A percentile compares a stretch with the other conserved stretches of the same genome.
These are phyloP conservation scores for Setaria italica DNA, from an alignment of 202 grass and related monocot genomes.

Conservation along the genomic window DNA sequence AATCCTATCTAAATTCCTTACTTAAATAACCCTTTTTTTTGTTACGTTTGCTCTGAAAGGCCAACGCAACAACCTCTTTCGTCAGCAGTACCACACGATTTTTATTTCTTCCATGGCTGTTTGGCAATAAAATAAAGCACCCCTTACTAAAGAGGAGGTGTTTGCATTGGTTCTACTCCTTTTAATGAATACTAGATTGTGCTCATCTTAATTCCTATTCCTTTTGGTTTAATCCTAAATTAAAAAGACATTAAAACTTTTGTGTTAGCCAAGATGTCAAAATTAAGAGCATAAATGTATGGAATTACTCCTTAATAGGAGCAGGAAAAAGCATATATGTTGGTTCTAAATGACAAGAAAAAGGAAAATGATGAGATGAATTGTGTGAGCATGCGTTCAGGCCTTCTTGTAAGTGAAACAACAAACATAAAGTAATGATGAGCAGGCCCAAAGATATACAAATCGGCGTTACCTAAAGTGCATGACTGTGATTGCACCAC, in stretches of 20 bases:
- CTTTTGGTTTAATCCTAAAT: not conserved
- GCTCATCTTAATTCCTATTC: not conserved
- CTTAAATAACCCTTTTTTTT: not conserved
- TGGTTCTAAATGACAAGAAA: not conserved
- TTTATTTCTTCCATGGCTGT: not conserved
- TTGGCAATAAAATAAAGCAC: not conserved
- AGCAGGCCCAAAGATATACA: not conserved
- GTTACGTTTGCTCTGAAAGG: not conserved
- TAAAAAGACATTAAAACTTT: not conserved
- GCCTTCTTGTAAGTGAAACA: not conserved
- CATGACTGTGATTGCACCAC: conserved; percentile 39
- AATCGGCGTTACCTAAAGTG: not conserved
- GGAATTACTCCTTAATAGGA: not conserved
- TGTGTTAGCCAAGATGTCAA: not conserved
- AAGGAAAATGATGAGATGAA: not conserved
- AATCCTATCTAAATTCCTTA: not conserved
- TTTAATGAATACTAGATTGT: not conserved
- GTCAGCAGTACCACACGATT: not conserved
- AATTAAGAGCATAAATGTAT: not conserved
- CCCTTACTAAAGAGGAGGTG: not conserved
- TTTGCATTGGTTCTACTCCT: conserved; percentile 13
- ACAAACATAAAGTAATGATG: not conserved
- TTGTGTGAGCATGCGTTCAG: not conserved
- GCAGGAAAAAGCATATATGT: not conserved
- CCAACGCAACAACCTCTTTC: conserved; percentile 5